Percentiles rank a stretch among this genome's conserved stretches.
phyloP scores from a whole-genome alignment of 495 filamentous ascomycete genomes.

The Aspergillus nanangensis region DNA sequence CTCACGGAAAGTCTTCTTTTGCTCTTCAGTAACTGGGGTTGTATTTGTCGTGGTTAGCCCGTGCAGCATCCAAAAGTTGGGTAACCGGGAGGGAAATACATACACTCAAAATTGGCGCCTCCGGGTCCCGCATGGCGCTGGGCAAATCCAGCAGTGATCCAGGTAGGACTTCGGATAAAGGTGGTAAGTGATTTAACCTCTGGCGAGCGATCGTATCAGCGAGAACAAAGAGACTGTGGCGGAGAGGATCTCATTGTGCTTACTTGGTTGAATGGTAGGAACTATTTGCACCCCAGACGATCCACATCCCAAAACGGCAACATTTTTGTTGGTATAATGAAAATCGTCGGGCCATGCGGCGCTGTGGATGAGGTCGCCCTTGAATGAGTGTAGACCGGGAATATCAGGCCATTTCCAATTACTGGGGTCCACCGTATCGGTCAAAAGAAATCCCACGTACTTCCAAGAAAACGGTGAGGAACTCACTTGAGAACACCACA shows the following conservation, averaged over 20 bases:
- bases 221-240: too few relatives aligned
- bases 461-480: neutral
- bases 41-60: too few relatives aligned
- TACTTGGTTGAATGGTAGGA: conserved; percentile 44
- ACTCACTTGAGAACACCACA: conserved; percentile 41
- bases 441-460: neutral
- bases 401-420: conserved; percentile 49
- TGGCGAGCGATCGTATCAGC: too few relatives aligned
- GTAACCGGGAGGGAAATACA: too few relatives aligned
- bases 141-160: conserved; percentile 14
- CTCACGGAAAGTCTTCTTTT: conserved; percentile 18
- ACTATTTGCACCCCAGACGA: conserved; percentile 49
- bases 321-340: conserved; percentile 37
- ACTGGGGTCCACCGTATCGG: conserved; percentile 4
- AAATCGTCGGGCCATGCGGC: conserved; percentile 37
- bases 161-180: conserved; percentile 20
- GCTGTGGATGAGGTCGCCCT: conserved; percentile 43
- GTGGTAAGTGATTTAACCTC: conserved; percentile 23
- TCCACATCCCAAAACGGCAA: conserved; percentile 47
- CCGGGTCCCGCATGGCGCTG: conserved; percentile 9
- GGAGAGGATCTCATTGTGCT: too few relatives aligned
- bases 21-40: conserved; percentile 23
- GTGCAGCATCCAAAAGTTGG: too few relatives aligned
- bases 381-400: conserved; percentile 37
- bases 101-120: neutral